Percentiles rank a stretch among this genome's conserved stretches.
phyloP scores from a whole-genome alignment of 495 filamentous ascomycete genomes.

The Lepidopterella palustris region DNA sequence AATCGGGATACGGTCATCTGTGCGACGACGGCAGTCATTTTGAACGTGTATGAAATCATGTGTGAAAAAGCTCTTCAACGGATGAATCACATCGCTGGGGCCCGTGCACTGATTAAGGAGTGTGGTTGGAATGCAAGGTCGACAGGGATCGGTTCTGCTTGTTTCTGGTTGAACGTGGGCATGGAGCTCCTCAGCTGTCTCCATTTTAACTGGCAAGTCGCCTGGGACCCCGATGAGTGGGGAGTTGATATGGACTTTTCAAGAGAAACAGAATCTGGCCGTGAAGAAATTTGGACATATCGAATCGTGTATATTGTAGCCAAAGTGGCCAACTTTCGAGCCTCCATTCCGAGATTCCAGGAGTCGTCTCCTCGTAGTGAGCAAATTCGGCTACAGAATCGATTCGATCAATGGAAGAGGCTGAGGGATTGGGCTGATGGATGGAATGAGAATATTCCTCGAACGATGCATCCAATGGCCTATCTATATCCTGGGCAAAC shows the following conservation, averaged over 20 bases:
- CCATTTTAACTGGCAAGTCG: conserved; percentile 77
- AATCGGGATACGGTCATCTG: conserved; percentile 79
- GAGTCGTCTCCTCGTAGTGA: conserved; percentile 54
- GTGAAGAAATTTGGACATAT: conserved; percentile 86
- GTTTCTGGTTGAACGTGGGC: conserved; percentile 90
- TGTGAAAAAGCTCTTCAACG: conserved; percentile 64
- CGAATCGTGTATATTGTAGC: conserved; percentile 85
- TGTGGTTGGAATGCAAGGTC: conserved; percentile 83
- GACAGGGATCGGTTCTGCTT: conserved; percentile 73
- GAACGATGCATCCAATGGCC: conserved; percentile 81
- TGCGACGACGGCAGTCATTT: conserved; percentile 78
- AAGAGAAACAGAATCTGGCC: conserved; percentile 43
- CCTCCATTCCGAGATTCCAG: conserved; percentile 54
- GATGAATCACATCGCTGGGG: conserved; percentile 83
- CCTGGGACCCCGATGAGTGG: conserved; percentile 93
- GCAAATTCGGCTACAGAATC: conserved; percentile 55
- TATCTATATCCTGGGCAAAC: conserved; percentile 65
- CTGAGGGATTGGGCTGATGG: conserved; percentile 68
- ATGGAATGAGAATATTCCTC: conserved; percentile 71
- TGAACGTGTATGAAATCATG: conserved; percentile 93
- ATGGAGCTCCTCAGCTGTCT: conserved; percentile 87
- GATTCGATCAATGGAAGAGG: conserved; percentile 68
- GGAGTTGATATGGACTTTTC: conserved; percentile 75
- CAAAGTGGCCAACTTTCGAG: conserved; percentile 79
- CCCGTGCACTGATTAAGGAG: conserved; percentile 82